Conservation (phyloP, 441 rosid species). For the Erodium moschatum region DNA sequence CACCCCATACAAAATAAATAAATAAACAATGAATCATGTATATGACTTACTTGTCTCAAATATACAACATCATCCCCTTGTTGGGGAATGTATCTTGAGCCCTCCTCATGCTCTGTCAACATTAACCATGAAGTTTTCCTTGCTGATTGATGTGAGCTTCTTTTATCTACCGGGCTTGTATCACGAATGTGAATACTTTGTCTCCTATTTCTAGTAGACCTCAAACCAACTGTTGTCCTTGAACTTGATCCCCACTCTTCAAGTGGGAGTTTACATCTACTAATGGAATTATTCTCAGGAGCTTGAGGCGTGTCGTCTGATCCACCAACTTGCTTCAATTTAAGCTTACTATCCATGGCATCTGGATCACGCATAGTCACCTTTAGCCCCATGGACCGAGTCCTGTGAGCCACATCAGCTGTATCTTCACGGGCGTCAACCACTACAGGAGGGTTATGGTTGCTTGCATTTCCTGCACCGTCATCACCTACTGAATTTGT, state of each 20-base stretch:
- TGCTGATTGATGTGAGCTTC: conserved; percentile 41
- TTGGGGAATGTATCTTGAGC: conserved; percentile 89
- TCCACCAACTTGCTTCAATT: conserved; percentile 29
- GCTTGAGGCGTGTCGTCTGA: conserved; percentile 29
- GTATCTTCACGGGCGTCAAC: conserved; percentile 33
- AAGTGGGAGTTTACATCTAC: conserved; percentile 37
- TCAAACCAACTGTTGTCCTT: conserved; percentile 51
- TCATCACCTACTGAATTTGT: conserved; percentile 30
- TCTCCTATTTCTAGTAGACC: conserved; percentile 86
- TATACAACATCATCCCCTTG: conserved; percentile 79
- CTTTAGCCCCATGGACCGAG: conserved; percentile 31
- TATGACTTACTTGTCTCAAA: conserved; percentile 71
- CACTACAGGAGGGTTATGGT: conserved; percentile 29
- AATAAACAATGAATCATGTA: conserved; percentile 12
- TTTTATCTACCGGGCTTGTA: conserved; percentile 41
- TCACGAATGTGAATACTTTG: conserved; percentile 51
- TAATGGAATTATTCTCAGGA: conserved; percentile 23
- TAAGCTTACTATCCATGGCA: conserved; percentile 15
- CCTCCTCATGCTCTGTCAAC: conserved; percentile 75
- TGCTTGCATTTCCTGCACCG: conserved; percentile 31
- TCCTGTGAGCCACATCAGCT: conserved; percentile 32
- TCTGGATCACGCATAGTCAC: conserved; percentile 27
- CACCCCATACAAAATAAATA: too few relatives aligned
- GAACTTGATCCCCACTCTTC: conserved; percentile 69
- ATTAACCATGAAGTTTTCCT: conserved; percentile 76